Percentiles rank a stretch among this genome's conserved stretches.
phyloP scores from a whole-genome alignment of 495 filamentous ascomycete genomes.

The Amniculicola lignicola region DNA sequence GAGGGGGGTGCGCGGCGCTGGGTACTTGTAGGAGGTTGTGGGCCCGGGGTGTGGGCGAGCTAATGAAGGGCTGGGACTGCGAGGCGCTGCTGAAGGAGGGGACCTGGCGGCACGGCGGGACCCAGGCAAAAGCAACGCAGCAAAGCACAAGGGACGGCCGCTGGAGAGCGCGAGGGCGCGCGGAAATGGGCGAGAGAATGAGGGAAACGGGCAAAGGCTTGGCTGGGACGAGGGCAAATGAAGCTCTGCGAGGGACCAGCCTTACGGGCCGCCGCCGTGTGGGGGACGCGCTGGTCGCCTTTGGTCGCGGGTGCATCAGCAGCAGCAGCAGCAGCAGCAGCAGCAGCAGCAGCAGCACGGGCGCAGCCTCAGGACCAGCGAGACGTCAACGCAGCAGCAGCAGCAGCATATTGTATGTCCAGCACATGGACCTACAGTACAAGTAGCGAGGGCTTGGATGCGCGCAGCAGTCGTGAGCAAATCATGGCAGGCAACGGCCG shows the following conservation, averaged over 20 bases:
- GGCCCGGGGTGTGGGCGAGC: neutral
- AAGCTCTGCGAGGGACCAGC: slow-evolving; percentile 8
- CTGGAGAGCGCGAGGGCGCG: neutral
- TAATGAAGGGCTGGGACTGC: neutral
- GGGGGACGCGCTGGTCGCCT: neutral
- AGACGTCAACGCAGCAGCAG: neutral
- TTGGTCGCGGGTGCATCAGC: neutral
- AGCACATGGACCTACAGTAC: too few species aligned
- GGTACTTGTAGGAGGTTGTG: slow-evolving; percentile 1
- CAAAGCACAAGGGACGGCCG: neutral
- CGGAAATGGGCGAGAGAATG: neutral
- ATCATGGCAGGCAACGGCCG: neutral
- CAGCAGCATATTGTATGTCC: too few species aligned
- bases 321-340: neutral
- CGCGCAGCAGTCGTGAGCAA: too few species aligned
- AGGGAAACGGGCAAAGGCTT: neutral
- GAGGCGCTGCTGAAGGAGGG: neutral
- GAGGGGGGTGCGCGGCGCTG: neutral
- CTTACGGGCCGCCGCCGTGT: slow-evolving; percentile 9
- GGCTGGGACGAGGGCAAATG: neutral
- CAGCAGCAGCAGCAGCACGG: neutral
- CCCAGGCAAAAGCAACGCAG: neutral
- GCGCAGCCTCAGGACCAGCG: neutral
- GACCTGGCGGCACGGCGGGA: neutral
- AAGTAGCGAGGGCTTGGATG: too few species aligned